These are phyloP conservation scores for Nephelium lappaceum DNA, from an alignment of 345 rosid genomes.

Conservation along the genomic window DNA sequence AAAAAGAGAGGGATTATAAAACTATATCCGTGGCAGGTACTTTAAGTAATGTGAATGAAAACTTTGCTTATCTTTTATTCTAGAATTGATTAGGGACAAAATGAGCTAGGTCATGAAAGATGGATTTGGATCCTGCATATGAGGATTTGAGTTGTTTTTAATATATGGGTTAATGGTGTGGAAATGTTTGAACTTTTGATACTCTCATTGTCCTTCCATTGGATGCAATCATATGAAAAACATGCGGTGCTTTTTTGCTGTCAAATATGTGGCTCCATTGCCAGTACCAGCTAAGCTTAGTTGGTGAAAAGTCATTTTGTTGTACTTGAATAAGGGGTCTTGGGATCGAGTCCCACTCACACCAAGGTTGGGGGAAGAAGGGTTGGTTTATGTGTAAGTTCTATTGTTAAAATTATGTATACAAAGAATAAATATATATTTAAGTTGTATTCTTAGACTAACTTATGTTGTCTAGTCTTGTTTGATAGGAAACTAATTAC, in stretches of 20 bases:
- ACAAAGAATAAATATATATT: background rate
- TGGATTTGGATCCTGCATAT: constrained; percentile 4
- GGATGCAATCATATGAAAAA: constrained; percentile 3
- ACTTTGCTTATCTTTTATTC: background rate
- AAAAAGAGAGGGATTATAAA: constrained; percentile 79
- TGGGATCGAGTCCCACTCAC: background rate
- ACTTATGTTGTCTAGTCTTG: constrained; percentile 5
- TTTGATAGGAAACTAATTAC: background rate
- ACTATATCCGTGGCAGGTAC: constrained; percentile 97
- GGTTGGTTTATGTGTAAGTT: background rate
- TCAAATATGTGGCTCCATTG: background rate
- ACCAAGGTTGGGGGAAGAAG: background rate
- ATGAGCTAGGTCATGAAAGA: background rate
- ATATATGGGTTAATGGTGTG: background rate
- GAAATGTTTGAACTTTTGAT: background rate
- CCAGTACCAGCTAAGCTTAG: background rate
- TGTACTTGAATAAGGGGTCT: background rate
- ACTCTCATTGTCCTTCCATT: background rate
- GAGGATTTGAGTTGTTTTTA: background rate
- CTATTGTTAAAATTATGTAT: background rate
- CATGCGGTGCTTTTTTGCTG: background rate
- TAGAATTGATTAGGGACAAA: background rate
- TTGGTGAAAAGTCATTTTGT: background rate
- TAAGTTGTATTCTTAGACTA: background rate
- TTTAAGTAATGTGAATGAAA: constrained; percentile 4